Conservation (phyloP, 2,329 filamentous ascomycete species). For the Colletotrichum tabaci region DNA sequence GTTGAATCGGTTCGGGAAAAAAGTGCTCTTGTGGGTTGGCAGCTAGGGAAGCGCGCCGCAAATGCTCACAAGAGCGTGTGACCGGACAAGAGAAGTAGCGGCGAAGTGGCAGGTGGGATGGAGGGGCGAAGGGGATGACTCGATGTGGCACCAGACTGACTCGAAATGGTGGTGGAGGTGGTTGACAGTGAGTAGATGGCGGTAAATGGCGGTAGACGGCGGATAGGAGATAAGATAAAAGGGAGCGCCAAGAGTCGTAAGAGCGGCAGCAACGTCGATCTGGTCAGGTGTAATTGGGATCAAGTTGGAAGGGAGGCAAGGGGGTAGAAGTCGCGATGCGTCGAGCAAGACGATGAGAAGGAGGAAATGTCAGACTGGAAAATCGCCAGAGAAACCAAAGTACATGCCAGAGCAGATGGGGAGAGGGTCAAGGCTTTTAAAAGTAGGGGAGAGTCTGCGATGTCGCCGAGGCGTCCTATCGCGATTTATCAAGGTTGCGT, state of each 20-base stretch:
- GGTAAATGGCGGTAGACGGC: not conserved
- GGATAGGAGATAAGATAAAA: conserved; percentile 35
- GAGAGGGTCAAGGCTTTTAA: conserved; percentile 2
- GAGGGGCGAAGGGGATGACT: conserved; percentile 37
- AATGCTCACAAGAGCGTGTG: conserved; percentile 32
- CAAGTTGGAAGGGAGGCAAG: not conserved
- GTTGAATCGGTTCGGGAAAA: not conserved
- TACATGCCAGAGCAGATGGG: not conserved
- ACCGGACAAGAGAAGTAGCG: conserved; percentile 5
- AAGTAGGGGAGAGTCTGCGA: conserved; percentile 14
- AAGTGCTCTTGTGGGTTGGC: not conserved
- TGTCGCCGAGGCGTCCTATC: conserved; percentile 12
- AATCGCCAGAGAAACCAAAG: not conserved
- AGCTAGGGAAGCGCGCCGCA: conserved; percentile 1
- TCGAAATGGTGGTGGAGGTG: conserved; percentile 18
- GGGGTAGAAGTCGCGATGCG: conserved; percentile 1
- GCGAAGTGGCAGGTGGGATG: conserved; percentile 21
- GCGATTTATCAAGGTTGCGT: conserved; percentile 39
- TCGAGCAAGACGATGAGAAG: not conserved
- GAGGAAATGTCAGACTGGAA: not conserved
- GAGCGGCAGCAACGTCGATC: not conserved
- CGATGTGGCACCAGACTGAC: conserved; percentile 35
- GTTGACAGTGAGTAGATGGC: not conserved
- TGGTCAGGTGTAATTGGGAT: not conserved
- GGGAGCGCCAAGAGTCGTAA: not conserved